A percentile compares a stretch with the other conserved stretches of the same genome.
These are phyloP conservation scores for Rhodamnia argentea DNA, from an alignment of 345 rosid genomes.

Conservation along the genomic window DNA sequence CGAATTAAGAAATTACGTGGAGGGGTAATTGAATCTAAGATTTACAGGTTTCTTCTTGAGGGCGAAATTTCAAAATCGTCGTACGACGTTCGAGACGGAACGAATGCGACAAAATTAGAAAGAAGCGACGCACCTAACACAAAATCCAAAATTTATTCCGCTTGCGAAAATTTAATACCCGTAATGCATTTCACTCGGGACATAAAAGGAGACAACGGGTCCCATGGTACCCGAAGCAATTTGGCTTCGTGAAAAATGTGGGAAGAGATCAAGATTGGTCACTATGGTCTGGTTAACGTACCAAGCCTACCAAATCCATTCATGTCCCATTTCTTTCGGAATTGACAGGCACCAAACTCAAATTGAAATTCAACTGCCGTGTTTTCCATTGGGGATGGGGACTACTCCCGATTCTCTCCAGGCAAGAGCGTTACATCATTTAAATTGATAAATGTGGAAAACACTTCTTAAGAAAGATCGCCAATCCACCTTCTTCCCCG, in stretches of 20 bases:
- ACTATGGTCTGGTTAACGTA: neutral
- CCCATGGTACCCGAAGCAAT: neutral
- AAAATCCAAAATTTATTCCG: fast-evolving
- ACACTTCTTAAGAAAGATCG: neutral
- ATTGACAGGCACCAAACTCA: neutral
- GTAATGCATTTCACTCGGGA: neutral
- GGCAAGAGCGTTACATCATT: neutral
- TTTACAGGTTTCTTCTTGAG: neutral
- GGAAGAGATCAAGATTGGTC: neutral
- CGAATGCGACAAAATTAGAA: neutral
- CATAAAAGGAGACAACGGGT: neutral
- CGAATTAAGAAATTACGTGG: neutral
- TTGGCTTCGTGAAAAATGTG: neutral
- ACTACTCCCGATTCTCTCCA: neutral
- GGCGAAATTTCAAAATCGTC: neutral
- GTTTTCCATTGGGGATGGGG: neutral
- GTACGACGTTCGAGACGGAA: neutral
- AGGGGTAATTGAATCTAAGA: neutral
- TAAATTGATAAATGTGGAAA: neutral
- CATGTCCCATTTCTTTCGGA: neutral
- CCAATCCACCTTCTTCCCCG: too few relatives aligned
- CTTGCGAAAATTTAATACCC: neutral
- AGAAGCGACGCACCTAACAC: neutral
- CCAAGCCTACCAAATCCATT: neutral
- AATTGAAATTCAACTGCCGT: neutral